phyloP scores from a whole-genome alignment of 441 rosid genomes.

The Erodium texanum region DNA sequence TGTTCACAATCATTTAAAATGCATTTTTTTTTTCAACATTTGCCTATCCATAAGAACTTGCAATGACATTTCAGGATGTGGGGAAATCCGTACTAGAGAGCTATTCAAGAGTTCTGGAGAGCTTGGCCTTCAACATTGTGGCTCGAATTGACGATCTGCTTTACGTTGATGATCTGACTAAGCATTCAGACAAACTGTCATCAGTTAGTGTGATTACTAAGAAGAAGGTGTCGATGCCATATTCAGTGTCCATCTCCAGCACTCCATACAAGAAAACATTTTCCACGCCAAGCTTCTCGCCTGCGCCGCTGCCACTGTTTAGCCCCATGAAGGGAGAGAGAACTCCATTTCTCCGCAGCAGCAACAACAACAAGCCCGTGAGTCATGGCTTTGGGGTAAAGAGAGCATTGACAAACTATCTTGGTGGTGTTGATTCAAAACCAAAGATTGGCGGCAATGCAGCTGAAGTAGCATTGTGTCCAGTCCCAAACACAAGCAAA shows the following conservation, averaged over 20 bases:
- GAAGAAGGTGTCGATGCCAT: conserved; percentile 43
- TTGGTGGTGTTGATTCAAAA: conserved; percentile 38
- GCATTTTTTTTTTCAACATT: neutral
- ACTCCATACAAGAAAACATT: conserved; percentile 52
- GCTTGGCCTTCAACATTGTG: conserved; percentile 81
- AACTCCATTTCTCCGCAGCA: conserved; percentile 27
- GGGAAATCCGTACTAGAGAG: conserved; percentile 97
- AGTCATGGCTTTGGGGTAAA: conserved; percentile 58
- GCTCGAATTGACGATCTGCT: conserved; percentile 91
- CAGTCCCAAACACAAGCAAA: neutral
- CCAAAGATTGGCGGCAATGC: neutral
- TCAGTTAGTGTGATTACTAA: conserved; percentile 37
- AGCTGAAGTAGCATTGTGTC: neutral
- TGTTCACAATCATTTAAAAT: conserved; percentile 9
- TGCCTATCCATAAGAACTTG: neutral
- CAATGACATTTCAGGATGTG: conserved; percentile 48
- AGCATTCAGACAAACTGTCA: conserved; percentile 19
- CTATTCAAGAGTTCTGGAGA: conserved; percentile 90
- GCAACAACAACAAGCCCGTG: conserved; percentile 35
- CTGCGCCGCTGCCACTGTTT: conserved; percentile 33
- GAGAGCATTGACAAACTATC: conserved; percentile 64
- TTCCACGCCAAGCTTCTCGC: conserved; percentile 22
- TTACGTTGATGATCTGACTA: conserved; percentile 74
- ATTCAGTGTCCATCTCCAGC: conserved; percentile 35
- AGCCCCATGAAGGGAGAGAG: conserved; percentile 50